A percentile compares a stretch with the other conserved stretches of the same genome.
Conservation (phyloP, 2,329 filamentous ascomycete genomes). For the Berkeleyomyces basicola region DNA sequence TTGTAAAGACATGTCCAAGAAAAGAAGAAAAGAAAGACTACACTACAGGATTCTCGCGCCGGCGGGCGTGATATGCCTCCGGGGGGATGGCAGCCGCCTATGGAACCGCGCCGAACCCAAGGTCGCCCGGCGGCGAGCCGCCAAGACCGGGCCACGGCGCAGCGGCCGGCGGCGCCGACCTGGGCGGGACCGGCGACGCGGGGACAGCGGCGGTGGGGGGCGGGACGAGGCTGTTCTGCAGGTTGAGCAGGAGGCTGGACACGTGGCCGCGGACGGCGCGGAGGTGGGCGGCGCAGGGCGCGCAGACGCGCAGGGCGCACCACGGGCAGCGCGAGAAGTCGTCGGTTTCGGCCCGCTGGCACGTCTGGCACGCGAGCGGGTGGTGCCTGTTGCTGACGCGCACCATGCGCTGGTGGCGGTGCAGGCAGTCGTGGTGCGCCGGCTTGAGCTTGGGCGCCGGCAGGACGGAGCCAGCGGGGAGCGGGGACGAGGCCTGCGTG, state of each 20-base stretch:
- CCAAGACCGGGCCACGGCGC: too few species aligned
- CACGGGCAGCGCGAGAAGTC: constrained; percentile 31
- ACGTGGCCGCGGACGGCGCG: constrained; percentile 28
- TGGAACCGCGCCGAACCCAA: too few species aligned
- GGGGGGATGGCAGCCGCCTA: too few species aligned
- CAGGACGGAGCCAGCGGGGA: constrained; percentile 21
- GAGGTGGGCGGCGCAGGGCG: constrained; percentile 28
- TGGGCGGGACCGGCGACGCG: too few species aligned
- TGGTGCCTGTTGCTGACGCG: constrained; percentile 32
- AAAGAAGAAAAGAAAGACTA: too few species aligned
- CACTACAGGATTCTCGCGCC: too few species aligned
- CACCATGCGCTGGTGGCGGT: constrained; percentile 32
- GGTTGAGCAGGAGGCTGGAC: background rate
- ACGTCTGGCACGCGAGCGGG: constrained; percentile 37
- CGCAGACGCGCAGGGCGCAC: constrained; percentile 37
- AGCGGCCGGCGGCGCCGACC: too few species aligned
- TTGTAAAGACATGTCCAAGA: too few species aligned
- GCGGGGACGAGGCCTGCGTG: background rate
- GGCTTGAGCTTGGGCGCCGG: constrained; percentile 28
- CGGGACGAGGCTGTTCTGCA: background rate
- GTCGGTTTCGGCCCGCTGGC: constrained; percentile 23
- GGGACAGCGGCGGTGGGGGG: too few species aligned
- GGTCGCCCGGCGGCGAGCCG: too few species aligned
- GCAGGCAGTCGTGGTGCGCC: constrained; percentile 30
- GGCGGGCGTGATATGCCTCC: too few species aligned